These are phyloP conservation scores for Trichocladium uniseriatum DNA, from an alignment of 495 filamentous ascomycete genomes.

Conservation along the genomic window DNA sequence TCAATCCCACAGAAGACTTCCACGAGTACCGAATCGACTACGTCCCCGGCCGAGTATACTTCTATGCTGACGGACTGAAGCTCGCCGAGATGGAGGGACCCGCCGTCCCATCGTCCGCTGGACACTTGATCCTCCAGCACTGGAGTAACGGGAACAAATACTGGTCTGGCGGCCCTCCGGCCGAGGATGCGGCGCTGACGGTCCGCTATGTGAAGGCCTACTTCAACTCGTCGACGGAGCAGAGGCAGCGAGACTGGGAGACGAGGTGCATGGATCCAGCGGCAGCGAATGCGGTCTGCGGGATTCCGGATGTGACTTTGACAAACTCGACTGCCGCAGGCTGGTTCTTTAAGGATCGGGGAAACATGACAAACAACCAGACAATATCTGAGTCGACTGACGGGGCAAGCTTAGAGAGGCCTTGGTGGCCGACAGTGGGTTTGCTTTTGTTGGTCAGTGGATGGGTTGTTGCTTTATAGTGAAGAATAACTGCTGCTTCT, in stretches of 20 bases:
- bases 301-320: slow-evolving; percentile 47
- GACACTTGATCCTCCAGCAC: slow-evolving; percentile 60
- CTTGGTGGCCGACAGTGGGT: slow-evolving; percentile 10
- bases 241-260: slow-evolving; percentile 37
- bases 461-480: slow-evolving; percentile 16
- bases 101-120: slow-evolving; percentile 46
- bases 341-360: slow-evolving; percentile 51
- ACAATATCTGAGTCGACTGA: slow-evolving; percentile 31
- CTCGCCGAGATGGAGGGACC: slow-evolving; percentile 46
- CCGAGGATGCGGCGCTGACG: slow-evolving; percentile 46
- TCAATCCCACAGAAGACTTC: slow-evolving; percentile 49
- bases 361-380: slow-evolving; percentile 51
- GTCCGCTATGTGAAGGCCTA: slow-evolving; percentile 64
- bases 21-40: slow-evolving; percentile 78
- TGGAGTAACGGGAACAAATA: slow-evolving; percentile 65
- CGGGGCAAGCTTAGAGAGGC: slow-evolving; percentile 3
- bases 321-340: slow-evolving; percentile 30
- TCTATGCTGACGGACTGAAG: slow-evolving; percentile 53
- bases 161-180: slow-evolving; percentile 64
- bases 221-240: slow-evolving; percentile 55
- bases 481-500: neutral
- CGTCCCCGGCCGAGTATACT: slow-evolving; percentile 46
- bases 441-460: slow-evolving; percentile 11
- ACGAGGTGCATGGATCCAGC: slow-evolving; percentile 39
- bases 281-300: slow-evolving; percentile 41